These are phyloP conservation scores for Colletotrichum godetiae DNA, from an alignment of 2,329 filamentous ascomycete genomes.

Conservation along the genomic window DNA sequence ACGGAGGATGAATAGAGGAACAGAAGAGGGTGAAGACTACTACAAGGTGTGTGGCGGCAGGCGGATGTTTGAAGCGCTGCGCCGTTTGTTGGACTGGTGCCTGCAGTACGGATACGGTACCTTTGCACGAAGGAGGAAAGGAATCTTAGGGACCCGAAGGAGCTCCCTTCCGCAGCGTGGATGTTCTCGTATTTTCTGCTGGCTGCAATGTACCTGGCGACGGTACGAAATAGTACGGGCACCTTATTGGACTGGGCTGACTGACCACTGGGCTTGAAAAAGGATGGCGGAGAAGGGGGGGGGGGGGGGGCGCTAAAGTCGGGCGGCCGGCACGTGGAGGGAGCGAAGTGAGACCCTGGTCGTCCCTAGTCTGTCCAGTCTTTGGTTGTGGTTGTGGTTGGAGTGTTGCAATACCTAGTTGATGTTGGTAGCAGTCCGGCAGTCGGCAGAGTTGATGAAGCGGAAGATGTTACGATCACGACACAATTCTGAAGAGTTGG, in stretches of 20 bases:
- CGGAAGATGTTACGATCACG: too few species aligned
- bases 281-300: constrained; percentile 7
- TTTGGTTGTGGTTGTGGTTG: background rate
- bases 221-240: background rate
- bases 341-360: background rate
- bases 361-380: too few species aligned
- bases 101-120: constrained; percentile 10
- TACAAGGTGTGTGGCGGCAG: constrained; percentile 3
- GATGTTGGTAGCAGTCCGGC: too few species aligned
- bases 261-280: background rate
- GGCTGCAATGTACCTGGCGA: background rate
- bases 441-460: too few species aligned
- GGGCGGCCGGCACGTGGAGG: constrained; percentile 23
- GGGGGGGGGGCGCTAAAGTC: constrained; percentile 18
- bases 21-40: constrained; percentile 12
- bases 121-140: background rate
- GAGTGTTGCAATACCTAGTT: too few species aligned
- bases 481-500: too few species aligned
- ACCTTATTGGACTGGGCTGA: constrained; percentile 13
- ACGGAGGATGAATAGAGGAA: background rate
- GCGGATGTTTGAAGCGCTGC: constrained; percentile 3
- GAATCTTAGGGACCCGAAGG: background rate
- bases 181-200: constrained; percentile 16
- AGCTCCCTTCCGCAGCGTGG: constrained; percentile 4
- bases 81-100: constrained; percentile 2